These are phyloP conservation scores for Furcasterigmium sp. DNA, from an alignment of 2,329 filamentous ascomycete genomes.

Conservation along the genomic window DNA sequence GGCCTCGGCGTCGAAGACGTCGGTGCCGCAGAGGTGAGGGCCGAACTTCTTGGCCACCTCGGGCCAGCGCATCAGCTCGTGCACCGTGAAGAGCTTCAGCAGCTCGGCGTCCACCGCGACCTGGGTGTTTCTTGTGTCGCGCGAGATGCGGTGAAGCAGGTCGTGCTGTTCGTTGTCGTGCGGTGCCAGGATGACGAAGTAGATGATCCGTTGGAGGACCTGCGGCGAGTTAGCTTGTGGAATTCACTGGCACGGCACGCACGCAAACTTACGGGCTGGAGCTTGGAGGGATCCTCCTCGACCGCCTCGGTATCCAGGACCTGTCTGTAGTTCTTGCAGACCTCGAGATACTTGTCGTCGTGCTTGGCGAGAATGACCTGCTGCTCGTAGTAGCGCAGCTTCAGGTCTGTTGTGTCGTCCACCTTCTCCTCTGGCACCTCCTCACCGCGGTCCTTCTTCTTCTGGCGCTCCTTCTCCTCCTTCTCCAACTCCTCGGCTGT, in stretches of 20 bases:
- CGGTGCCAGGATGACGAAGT: slow-evolving; percentile 92
- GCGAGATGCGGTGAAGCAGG: slow-evolving; percentile 86
- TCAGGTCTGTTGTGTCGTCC: slow-evolving; percentile 93
- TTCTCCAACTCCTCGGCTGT: slow-evolving; percentile 83
- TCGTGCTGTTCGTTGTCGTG: slow-evolving; percentile 99
- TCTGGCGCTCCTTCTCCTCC: slow-evolving; percentile 82
- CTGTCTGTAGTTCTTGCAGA: slow-evolving; percentile 96
- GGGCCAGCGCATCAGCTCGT: slow-evolving; percentile 98
- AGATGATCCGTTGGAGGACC: slow-evolving; percentile 92
- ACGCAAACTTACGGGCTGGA: slow-evolving; percentile 66
- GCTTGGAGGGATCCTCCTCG: slow-evolving; percentile 79
- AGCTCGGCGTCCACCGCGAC: slow-evolving; percentile 78
- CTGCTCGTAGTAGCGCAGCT: slow-evolving; percentile 94
- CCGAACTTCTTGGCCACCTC: slow-evolving; percentile 86
- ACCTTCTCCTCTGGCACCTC: slow-evolving; percentile 73
- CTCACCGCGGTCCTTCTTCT: slow-evolving; percentile 73
- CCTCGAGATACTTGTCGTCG: slow-evolving; percentile 94
- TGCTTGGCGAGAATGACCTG: slow-evolving; percentile 95
- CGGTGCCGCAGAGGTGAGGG: slow-evolving; percentile 78
- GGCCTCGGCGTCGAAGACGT: slow-evolving; percentile 73
- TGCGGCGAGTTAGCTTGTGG: slow-evolving; percentile 26
- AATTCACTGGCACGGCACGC: background rate
- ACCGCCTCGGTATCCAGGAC: slow-evolving; percentile 95
- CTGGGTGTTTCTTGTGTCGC: slow-evolving; percentile 74
- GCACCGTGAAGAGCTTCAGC: slow-evolving; percentile 89